Conservation (phyloP, 768 basidiomycete species). For the Tubosaeta sp. region DNA sequence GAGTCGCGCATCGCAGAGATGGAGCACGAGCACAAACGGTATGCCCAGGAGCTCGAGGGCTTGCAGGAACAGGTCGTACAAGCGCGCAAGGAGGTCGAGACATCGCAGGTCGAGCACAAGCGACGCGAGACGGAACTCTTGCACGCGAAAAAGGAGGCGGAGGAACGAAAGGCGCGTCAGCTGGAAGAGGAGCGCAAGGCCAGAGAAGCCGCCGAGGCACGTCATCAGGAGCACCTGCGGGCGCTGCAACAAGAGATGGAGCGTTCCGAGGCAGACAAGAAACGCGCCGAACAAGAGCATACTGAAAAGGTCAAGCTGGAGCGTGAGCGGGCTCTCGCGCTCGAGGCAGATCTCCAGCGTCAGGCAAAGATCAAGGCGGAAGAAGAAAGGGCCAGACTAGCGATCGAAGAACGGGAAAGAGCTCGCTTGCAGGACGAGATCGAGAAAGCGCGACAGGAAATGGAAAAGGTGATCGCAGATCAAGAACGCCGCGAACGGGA, state of each 20-base stretch:
- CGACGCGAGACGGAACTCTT: constrained; percentile 28
- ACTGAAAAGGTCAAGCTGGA: constrained; percentile 23
- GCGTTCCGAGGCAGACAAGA: constrained; percentile 22
- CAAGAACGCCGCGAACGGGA: constrained; percentile 26
- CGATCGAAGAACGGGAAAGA: constrained; percentile 27
- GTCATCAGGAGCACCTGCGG: constrained; percentile 29
- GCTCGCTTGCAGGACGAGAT: constrained; percentile 28
- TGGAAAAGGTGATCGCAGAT: constrained; percentile 22
- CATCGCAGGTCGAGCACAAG: constrained; percentile 24
- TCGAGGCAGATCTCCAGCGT: constrained; percentile 28
- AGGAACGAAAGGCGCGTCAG: constrained; percentile 25
- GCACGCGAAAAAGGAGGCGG: constrained; percentile 22
- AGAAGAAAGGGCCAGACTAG: constrained; percentile 20
- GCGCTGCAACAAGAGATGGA: constrained; percentile 24
- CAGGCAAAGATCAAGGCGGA: constrained; percentile 23
- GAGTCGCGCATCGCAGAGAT: constrained; percentile 25
- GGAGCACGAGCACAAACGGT: constrained; percentile 23
- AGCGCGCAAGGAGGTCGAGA: constrained; percentile 27
- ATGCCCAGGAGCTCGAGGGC: constrained; percentile 15
- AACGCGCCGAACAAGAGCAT: constrained; percentile 21
- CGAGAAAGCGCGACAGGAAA: constrained; percentile 21
- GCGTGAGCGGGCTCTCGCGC: constrained; percentile 28
- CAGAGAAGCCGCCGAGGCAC: constrained; percentile 25
- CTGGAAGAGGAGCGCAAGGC: constrained; percentile 31
- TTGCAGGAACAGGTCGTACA: constrained; percentile 27